Percentiles rank a stretch among this genome's conserved stretches.
Evolutionary conservation across 257 asterid genomes (phyloP).

Genomic region (Capsicum pubescens): DNA sequence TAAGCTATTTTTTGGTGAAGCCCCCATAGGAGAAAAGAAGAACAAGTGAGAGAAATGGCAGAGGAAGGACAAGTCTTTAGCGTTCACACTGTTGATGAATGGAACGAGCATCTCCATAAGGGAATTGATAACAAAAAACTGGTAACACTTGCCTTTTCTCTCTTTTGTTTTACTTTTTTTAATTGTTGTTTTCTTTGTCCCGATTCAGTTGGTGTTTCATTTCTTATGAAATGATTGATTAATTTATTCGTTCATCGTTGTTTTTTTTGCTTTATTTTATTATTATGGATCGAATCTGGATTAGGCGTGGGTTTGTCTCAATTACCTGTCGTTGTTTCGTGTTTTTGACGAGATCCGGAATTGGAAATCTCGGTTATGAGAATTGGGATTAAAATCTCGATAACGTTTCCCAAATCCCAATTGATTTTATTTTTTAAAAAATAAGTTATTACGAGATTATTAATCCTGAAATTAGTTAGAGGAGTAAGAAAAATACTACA

Average conservation of each 20-base stretch:
- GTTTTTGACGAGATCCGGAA: neutral
- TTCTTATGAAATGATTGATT: neutral
- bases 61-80: constrained; percentile 77
- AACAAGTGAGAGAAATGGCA: constrained; percentile 44
- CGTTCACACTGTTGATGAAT: constrained; percentile 70
- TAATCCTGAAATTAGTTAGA: too few species aligned
- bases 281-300: neutral
- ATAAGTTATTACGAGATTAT: too few species aligned
- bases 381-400: neutral
- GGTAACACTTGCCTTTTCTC: constrained; percentile 40
- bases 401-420: too few species aligned
- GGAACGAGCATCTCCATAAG: constrained; percentile 73
- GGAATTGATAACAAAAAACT: constrained; percentile 65
- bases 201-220: neutral
- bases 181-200: neutral
- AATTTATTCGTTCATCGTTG: neutral
- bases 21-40: neutral
- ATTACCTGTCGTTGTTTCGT: neutral
- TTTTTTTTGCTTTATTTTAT: neutral
- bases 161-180: too few species aligned
- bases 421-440: neutral
- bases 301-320: neutral
- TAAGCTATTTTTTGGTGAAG: neutral
- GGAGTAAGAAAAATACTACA: too few species aligned
- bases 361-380: neutral